These are phyloP conservation scores for Trichosphaerium sp. DNA, from an alignment of 78 protist species.

Conservation along the genomic window DNA sequence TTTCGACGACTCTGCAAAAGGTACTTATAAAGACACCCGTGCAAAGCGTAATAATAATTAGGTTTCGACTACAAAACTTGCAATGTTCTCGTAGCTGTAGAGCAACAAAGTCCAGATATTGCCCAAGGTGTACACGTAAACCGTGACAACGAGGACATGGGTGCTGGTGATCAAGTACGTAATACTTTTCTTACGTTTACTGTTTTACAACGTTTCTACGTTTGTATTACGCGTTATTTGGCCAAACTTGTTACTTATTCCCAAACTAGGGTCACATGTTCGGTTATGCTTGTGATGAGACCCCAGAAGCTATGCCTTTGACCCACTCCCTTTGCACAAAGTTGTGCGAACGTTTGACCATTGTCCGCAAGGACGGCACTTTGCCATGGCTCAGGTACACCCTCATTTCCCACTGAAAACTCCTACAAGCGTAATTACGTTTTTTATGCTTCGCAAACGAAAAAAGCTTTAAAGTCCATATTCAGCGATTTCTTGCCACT, in stretches of 20 bases:
- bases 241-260: background rate
- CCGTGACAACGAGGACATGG: slow-evolving; percentile 74
- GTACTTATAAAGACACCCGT: too few relatives aligned
- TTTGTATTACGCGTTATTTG: background rate
- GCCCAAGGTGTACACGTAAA: slow-evolving; percentile 92
- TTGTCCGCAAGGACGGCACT: slow-evolving; percentile 79
- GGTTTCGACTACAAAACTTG: slow-evolving; percentile 93
- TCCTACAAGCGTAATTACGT: too few relatives aligned
- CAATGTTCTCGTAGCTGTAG: slow-evolving; percentile 90
- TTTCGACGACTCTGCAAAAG: slow-evolving; percentile 80
- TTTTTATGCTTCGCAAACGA: too few relatives aligned
- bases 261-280: slow-evolving; percentile 94
- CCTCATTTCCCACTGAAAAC: too few relatives aligned
- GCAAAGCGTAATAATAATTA: background rate
- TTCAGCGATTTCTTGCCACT: too few relatives aligned
- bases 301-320: slow-evolving; percentile 90
- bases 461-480: too few relatives aligned
- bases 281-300: slow-evolving; percentile 99
- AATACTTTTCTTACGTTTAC: background rate
- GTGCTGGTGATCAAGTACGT: slow-evolving; percentile 99
- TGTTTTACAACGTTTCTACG: background rate
- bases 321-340: slow-evolving; percentile 83
- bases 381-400: slow-evolving; percentile 86
- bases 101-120: slow-evolving; percentile 98
- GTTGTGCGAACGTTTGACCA: slow-evolving; percentile 79